These are phyloP conservation scores for Diplodia sapinea DNA, from an alignment of 2,329 filamentous ascomycete genomes.

Conservation along the genomic window DNA sequence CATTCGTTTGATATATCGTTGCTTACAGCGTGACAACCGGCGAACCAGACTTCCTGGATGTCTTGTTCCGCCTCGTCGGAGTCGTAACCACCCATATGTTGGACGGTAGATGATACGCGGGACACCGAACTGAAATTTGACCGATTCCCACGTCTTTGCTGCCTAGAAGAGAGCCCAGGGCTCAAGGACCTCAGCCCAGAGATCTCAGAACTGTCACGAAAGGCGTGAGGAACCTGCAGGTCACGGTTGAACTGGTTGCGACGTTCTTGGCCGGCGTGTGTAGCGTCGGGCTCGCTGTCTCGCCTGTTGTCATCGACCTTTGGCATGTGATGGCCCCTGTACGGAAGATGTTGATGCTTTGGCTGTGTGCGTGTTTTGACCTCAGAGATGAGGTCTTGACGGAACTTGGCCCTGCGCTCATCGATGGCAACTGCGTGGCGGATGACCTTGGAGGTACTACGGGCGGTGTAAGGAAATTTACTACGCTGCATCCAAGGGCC, in stretches of 20 bases:
- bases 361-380: slow-evolving; percentile 40
- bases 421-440: slow-evolving; percentile 74
- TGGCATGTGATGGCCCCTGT: background rate
- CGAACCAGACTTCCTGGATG: slow-evolving; percentile 81
- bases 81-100: slow-evolving; percentile 35
- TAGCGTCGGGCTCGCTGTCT: slow-evolving; percentile 37
- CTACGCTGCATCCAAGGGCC: slow-evolving; percentile 76
- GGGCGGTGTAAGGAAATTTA: slow-evolving; percentile 72
- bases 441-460: slow-evolving; percentile 63
- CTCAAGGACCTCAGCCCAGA: slow-evolving; percentile 43
- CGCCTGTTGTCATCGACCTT: slow-evolving; percentile 43
- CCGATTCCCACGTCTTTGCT: slow-evolving; percentile 29
- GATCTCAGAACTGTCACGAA: slow-evolving; percentile 44
- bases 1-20: too few species aligned
- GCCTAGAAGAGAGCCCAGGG: slow-evolving; percentile 37
- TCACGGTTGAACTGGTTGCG: slow-evolving; percentile 19
- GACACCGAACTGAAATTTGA: slow-evolving; percentile 18
- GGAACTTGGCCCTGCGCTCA: slow-evolving; percentile 73
- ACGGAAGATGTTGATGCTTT: slow-evolving; percentile 38
- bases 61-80: slow-evolving; percentile 65
- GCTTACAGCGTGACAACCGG: slow-evolving; percentile 70
- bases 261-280: slow-evolving; percentile 1
- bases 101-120: background rate
- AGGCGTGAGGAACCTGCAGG: slow-evolving; percentile 33
- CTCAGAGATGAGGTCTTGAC: slow-evolving; percentile 69